Base-by-base conservation (phyloP, 2,329 filamentous ascomycete genomes). In the Fusarium subglutinans region DNA sequence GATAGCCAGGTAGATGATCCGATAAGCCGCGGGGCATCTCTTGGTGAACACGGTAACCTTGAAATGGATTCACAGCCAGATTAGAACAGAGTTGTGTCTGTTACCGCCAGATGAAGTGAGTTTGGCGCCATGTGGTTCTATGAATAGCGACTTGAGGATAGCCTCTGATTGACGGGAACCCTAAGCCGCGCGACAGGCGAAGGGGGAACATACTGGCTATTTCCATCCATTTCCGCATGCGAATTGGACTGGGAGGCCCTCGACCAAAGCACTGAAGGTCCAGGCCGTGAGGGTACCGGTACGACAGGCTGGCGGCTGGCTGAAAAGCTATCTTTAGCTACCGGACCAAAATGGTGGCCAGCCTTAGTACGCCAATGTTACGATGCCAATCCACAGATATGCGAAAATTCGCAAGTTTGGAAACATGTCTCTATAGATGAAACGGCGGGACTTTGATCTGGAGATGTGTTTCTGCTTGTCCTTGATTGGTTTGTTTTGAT, bases 241-340 rank as follows among this genome's bases (percentile, higher is more conserved):
- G 13, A 15, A n/a, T 57, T 24, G 26, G 24, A 33, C 37, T 54
- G 20, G 38, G 35, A 48, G 30, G 37, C 44, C 18, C 18, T 12
- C 8, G 40, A 47, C 20, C 26, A 20, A n/a, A 30, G 33, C 37
- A 26, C 17, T 33, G n/a, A 13, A 50, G 37, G 28, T 18, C 47
- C 26, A 40, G 40, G 26, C 13, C 20, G 44, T 58, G 37, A 50
- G 24, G 26, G 30, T 53, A 26, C 33, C 28, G 30, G 30, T 53
- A 26, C 28, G 35, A 37, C 24, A 26, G 54, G n/a, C 24, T 43
- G 28, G 37, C 20, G 60, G 59, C 44, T 66, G 40, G 50, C 33
- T 15, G 38, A 47, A 44, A 43, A 55, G 37, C 72, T 72, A 74
- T 74, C 68, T 75, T 74, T 75, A 65, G 72, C 51, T 47, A 58